Base-by-base conservation (phyloP, 306 rosid genomes). In the Elaeagnus macrophylla region DNA sequence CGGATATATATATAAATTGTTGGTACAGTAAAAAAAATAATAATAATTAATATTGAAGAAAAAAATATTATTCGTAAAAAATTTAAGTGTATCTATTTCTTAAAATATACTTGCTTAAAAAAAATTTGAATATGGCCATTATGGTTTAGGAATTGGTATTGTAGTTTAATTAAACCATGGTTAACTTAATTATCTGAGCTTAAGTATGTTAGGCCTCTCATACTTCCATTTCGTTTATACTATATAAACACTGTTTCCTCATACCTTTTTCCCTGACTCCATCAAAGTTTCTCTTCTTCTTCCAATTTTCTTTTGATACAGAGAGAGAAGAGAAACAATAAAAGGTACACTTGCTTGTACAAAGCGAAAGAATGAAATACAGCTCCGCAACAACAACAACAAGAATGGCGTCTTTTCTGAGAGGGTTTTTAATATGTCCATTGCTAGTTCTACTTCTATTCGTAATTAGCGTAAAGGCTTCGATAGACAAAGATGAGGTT, bases 341-440 rank as follows among this genome's bases (percentile, higher is more conserved):
- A 52, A 19, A 20, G 5, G 38, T 14, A 20, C 46, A 36, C 11
- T 64, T 16, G 6, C 10, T 10, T 39, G 36, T 19, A n/a, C 4
- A 58, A 13, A 59, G 50, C 50, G 32, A 56, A 36, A 66, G 32
- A 25, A 25, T 2, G 8, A 11, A 15, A 36, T 54, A 46, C 51
- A 59, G 54, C 57, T 50, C 54, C 13, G 42, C 5, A 25, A 25
- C 32, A 25, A 25, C 32, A 25, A 37, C 10, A 50, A 43, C 56
- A 14, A 54, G 74, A 78, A 86, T 91, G 97, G 71, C 53, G 73
- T 65, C 73, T 49, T 66, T 68, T 59, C 19, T 56, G 47, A 73
- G 16, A 59, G 56, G 45, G 52, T 44, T 67, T 58, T 48, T 67
- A 39, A 39, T 70, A 41, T 36, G 39, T 54, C 51, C 73, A n/a